Percentiles rank a stretch among this genome's conserved stretches.
Evolutionary conservation across 345 rosid species (phyloP).

Genomic region (Eucalyptus cloeziana): DNA sequence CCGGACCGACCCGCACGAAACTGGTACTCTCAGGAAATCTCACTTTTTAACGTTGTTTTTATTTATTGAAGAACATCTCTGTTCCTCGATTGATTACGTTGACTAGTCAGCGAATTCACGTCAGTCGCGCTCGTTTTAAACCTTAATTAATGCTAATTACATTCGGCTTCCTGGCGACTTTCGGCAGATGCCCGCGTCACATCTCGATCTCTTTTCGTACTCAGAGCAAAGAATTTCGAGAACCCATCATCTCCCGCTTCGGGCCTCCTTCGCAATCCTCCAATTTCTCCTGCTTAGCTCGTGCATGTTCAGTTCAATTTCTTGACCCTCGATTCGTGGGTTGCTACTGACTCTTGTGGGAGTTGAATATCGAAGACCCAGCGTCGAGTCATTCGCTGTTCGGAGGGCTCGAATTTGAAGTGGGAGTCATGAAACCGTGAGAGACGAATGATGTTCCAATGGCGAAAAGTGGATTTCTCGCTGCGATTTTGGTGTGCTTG

Average conservation of each 20-base stretch:
- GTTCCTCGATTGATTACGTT: neutral
- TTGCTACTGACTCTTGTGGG: neutral
- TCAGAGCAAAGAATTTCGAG: neutral
- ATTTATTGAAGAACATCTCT: neutral
- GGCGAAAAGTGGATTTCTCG: constrained; percentile 15
- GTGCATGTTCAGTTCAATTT: neutral
- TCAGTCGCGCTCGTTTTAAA: neutral
- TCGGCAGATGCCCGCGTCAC: neutral
- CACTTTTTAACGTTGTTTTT: neutral
- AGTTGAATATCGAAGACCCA: neutral
- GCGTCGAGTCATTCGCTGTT: neutral
- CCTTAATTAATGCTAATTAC: neutral
- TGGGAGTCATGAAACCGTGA: too few species aligned
- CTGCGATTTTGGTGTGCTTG: constrained; percentile 24
- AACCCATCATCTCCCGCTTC: neutral
- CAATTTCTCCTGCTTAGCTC: neutral
- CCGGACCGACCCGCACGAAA: neutral
- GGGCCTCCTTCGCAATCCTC: neutral
- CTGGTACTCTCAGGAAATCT: neutral
- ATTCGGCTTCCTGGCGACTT: neutral
- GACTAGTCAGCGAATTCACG: neutral
- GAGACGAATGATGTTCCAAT: neutral
- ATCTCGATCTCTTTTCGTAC: neutral
- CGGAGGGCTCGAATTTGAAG: neutral
- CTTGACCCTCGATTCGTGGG: fast-evolving